Base-by-base conservation (phyloP, 495 filamentous ascomycete species). In the Aspergillus funiculosus region DNA sequence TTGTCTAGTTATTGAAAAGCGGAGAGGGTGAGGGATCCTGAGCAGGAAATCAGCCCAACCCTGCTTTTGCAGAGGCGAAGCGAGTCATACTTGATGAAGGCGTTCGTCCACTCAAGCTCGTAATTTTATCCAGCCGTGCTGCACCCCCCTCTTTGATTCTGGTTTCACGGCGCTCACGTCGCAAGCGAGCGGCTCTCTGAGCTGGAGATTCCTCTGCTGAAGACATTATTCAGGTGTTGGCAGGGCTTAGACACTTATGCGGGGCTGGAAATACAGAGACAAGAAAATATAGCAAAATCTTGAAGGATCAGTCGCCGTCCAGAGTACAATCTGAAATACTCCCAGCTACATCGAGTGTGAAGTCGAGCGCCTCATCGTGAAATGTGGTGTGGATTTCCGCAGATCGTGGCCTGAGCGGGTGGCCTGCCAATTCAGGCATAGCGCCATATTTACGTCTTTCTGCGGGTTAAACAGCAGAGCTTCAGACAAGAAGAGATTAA, bases 81-180 rank as follows among this genome's bases (percentile, higher is more conserved):
- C 13, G 32, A 38, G 42, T 47, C 60, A 13, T 68, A 71, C 71
- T 57, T 34, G 59, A 53, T 27, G 68, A 59, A n/a, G 66, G 63
- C n/a, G 79, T 58, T 26, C 86, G 78, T 40, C 87, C 86, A 26
- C 80, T 83, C 34, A 88, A 53, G 17, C 81, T 83, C 17, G 86
- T 88, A 68, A 99, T 97, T 54, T 81, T 86, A 47, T 89, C 82
- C 44, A 99, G 72, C 50, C 92, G 76, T 18, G 81, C 76, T 25
- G 80, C 78, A 27, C 87, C 92, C 39, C 84, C 86, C 44, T 84
- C 86, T 53, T 78, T 82, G 66, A 96, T 84, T 69, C 94, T 95
- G 21, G 89, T 87, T 65, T 94, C 86, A 17, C 89, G 80, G 27
- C 88, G 82, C 63, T 95, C 89, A 51, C 92, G 89, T 51, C 91